These are phyloP conservation scores for Pelargonium australe DNA, from an alignment of 441 rosid species.

Conservation along the genomic window DNA sequence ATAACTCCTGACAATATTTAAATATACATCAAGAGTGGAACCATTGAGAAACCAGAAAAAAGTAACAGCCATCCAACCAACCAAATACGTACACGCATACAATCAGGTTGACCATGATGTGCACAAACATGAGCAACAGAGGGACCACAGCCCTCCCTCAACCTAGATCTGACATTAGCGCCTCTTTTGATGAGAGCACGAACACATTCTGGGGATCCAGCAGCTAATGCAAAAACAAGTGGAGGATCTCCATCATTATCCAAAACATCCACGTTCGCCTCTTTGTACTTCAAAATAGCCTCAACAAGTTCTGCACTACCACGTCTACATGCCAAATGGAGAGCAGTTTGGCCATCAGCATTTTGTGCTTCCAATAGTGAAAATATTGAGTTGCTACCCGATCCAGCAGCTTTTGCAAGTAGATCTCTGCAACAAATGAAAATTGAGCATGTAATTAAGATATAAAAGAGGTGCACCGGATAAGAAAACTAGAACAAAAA, in stretches of 20 bases:
- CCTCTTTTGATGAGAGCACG: conserved; percentile 72
- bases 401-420: conserved; percentile 66
- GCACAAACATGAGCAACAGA: conserved; percentile 99
- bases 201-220: conserved; percentile 97
- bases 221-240: conserved; percentile 96
- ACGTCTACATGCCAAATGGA: conserved; percentile 97
- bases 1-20: conserved; percentile 57
- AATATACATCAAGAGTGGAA: conserved; percentile 16
- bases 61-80: conserved; percentile 18
- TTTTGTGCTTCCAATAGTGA: conserved; percentile 77
- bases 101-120: conserved; percentile 98
- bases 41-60: conserved; percentile 14
- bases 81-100: conserved; percentile 81
- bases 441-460: conserved; percentile 7
- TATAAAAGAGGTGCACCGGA: conserved; percentile 18
- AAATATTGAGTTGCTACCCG: conserved; percentile 39
- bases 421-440: conserved; percentile 45
- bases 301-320: conserved; percentile 88
- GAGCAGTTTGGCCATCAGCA: conserved; percentile 90
- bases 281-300: conserved; percentile 59
- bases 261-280: conserved; percentile 78
- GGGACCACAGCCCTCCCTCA: conserved; percentile 93
- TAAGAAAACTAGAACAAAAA: conserved; percentile 15
- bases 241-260: conserved; percentile 99
- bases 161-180: conserved; percentile 76